A percentile compares a stretch with the other conserved stretches of the same genome.
phyloP scores from a whole-genome alignment of 75 land plant species.

The Cunninghamia lanceolata region DNA sequence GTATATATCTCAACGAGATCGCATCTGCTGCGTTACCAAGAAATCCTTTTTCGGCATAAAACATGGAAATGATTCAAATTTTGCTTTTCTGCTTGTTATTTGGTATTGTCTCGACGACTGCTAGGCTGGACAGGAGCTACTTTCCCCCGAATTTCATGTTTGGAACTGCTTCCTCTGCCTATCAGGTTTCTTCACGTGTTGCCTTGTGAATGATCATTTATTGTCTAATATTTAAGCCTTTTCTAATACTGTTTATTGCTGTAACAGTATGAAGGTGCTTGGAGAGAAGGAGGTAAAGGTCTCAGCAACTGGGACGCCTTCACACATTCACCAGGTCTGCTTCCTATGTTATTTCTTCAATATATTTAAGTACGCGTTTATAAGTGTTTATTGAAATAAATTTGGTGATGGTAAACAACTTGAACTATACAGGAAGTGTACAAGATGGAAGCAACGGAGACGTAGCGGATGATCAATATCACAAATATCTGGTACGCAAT shows the following conservation, averaged over 20 bases:
- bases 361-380: not conserved
- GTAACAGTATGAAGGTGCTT: slow-evolving; percentile 57
- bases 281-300: slow-evolving; percentile 30
- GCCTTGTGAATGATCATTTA: too few relatives aligned
- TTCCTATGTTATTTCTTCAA: not conserved
- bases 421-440: slow-evolving; percentile 30
- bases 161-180: not conserved
- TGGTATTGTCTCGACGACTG: not conserved
- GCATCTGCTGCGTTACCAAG: too few relatives aligned
- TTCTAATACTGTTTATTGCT: not conserved
- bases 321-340: slow-evolving; percentile 35
- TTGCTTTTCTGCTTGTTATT: not conserved
- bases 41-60: not conserved
- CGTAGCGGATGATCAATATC: slow-evolving; percentile 46
- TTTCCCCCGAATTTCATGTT: not conserved
- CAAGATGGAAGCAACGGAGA: slow-evolving; percentile 42
- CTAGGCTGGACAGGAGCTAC: not conserved
- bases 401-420: too few relatives aligned
- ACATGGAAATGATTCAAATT: not conserved
- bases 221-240: too few relatives aligned
- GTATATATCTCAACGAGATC: too few relatives aligned
- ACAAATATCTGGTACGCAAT: slow-evolving; percentile 27
- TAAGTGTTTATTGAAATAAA: too few relatives aligned
- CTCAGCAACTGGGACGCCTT: slow-evolving; percentile 34
- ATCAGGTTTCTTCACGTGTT: not conserved